These are phyloP conservation scores for Tolypocladium guangdongense DNA, from an alignment of 2,329 filamentous ascomycete species.

Conservation along the genomic window DNA sequence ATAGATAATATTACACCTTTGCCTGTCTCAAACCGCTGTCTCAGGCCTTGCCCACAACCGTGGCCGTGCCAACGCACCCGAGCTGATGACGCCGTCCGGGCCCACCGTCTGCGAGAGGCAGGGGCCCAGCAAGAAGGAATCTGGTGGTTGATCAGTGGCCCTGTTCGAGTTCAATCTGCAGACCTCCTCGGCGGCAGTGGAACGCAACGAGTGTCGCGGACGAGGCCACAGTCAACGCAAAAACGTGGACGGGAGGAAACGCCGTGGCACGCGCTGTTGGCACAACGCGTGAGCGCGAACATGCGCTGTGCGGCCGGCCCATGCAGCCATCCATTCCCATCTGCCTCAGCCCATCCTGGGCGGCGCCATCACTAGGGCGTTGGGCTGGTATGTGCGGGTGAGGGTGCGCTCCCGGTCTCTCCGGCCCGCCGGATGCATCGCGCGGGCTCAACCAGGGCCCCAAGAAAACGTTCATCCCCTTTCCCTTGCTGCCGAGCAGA, in stretches of 20 bases:
- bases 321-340: background rate
- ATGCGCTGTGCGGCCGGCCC: background rate
- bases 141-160: background rate
- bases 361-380: background rate
- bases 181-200: background rate
- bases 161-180: background rate
- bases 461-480: conserved; percentile 7
- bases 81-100: background rate
- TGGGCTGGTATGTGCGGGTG: background rate
- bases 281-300: background rate
- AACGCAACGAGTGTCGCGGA: background rate
- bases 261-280: background rate
- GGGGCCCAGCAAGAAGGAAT: background rate
- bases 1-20: background rate
- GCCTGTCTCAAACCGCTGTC: background rate
- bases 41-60: background rate
- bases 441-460: background rate
- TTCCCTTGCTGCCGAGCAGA: background rate
- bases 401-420: background rate
- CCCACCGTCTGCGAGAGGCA: background rate
- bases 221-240: background rate
- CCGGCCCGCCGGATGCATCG: background rate
- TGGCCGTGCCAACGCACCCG: background rate
- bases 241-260: background rate
- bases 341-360: background rate